phyloP scores from a whole-genome alignment of 176 grass and related monocot species.

The Elymus sibiricus region DNA sequence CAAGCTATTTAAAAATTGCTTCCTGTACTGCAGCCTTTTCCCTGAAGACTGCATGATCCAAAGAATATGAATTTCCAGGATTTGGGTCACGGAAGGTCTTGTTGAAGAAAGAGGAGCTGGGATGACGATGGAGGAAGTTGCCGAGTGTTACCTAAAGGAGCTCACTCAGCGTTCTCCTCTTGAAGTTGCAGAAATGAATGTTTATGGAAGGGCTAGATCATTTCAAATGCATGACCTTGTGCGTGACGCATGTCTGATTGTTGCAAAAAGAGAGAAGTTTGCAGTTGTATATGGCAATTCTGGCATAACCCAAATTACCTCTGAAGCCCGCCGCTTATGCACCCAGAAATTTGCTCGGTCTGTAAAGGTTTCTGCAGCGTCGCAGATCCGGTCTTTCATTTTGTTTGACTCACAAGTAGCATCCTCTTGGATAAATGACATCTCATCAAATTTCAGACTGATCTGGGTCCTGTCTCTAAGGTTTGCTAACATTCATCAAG shows the following conservation, averaged over 20 bases:
- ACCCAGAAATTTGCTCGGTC: neutral
- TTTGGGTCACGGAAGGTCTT: constrained; percentile 44
- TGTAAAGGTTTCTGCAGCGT: neutral
- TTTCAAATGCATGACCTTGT: constrained; percentile 44
- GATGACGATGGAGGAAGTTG: constrained; percentile 41
- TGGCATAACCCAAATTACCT: neutral
- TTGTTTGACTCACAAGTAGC: constrained; percentile 11
- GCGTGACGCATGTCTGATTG: neutral
- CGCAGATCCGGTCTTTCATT: constrained; percentile 11
- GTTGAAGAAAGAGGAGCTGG: constrained; percentile 43
- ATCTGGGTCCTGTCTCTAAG: constrained; percentile 22
- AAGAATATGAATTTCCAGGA: constrained; percentile 21
- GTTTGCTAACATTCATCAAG: constrained; percentile 28
- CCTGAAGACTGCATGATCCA: constrained; percentile 33
- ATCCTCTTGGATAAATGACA: constrained; percentile 23
- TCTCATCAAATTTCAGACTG: constrained; percentile 38
- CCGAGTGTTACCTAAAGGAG: constrained; percentile 25
- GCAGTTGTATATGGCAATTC: neutral
- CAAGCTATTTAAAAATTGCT: constrained; percentile 37
- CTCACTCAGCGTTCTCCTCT: constrained; percentile 27
- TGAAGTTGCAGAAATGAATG: constrained; percentile 21
- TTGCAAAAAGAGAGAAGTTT: constrained; percentile 33
- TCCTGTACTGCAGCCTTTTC: constrained; percentile 41
- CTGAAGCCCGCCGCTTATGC: neutral
- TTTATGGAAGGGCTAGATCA: neutral